These are phyloP conservation scores for Aspergillus felis DNA, from an alignment of 2,329 filamentous ascomycete genomes.

Conservation along the genomic window DNA sequence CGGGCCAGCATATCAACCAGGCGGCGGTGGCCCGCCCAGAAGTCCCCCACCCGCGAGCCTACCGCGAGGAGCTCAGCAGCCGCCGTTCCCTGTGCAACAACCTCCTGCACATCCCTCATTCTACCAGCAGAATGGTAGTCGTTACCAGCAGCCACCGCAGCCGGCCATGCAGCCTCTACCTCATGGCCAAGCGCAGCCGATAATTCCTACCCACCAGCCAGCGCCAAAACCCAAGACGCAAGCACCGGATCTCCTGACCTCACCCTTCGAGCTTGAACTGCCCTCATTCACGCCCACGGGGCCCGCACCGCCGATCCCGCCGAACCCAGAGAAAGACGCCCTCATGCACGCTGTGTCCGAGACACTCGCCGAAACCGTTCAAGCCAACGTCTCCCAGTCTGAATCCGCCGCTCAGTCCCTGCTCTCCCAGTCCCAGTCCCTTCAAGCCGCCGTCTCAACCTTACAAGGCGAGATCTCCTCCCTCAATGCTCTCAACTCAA, in stretches of 20 bases:
- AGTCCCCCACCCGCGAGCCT: constrained; percentile 4
- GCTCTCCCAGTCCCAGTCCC: constrained; percentile 72
- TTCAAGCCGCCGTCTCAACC: constrained; percentile 64
- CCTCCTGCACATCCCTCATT: constrained; percentile 16
- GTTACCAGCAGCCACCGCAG: constrained; percentile 28
- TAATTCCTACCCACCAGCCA: constrained; percentile 13
- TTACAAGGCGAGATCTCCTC: constrained; percentile 71
- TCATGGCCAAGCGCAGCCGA: constrained; percentile 22
- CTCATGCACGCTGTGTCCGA: constrained; percentile 72
- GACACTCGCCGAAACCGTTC: constrained; percentile 65
- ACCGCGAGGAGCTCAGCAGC: constrained; percentile 16
- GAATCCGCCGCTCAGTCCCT: constrained; percentile 70
- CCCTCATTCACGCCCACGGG: constrained; percentile 41
- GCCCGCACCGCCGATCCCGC: constrained; percentile 80
- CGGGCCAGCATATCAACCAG: constrained; percentile 14
- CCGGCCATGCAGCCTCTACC: constrained; percentile 14
- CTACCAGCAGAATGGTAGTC: constrained; percentile 20
- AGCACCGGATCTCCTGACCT: constrained; percentile 58
- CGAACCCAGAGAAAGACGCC: constrained; percentile 92
- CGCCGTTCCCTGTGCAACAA: constrained; percentile 18
- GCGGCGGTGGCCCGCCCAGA: constrained; percentile 9
- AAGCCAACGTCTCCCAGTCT: constrained; percentile 67
- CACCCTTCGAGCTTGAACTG: constrained; percentile 58
- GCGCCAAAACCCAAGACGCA: constrained; percentile 29
- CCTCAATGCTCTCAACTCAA: constrained; percentile 65